Base-by-base conservation (phyloP, 2,329 filamentous ascomycete species). In the Zalaria sp. region DNA sequence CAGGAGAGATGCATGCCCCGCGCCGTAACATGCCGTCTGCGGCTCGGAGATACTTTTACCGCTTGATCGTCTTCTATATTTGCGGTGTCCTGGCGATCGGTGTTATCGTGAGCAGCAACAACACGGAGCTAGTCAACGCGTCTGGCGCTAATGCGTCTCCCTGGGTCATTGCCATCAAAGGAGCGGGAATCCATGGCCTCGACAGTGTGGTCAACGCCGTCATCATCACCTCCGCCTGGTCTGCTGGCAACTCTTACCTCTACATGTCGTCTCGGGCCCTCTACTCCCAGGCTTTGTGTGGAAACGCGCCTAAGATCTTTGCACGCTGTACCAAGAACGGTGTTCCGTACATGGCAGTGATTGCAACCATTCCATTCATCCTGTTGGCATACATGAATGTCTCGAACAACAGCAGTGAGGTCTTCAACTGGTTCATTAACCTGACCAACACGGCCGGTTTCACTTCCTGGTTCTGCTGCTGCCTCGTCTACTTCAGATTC, bases 31-130 rank as follows among this genome's bases (percentile, higher is more conserved):
- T 80, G 6, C 75, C 75, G n/a, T 70, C 63, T 11, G 76, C 75
- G 1, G 71, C 71, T 0, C 65, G 70, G 10, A 65, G 71, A 4
- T 76, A 72, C 54, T 74, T 79, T 56, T 76, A 69, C 54, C 74
- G 76, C 7, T 62, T 79, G 18, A 58, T 77, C 8, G 64, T 77
- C 55, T 77, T 79, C 62, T 79, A 78, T 53, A 62, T 78, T 40
- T 57, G 71, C 4, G 66, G 65, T 3, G 68, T 74, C 1, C 58
- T 79, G 3, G 70, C 71, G n/a, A 77, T 79, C 39, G 71, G 73
- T 32, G 66, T 79, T 27, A 75, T 75, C 40, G 72, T 70, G 46
- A 72, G 72, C 0, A 74, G 66, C 27, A 60, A 75, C 45, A 67
- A 74, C 43, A 46, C 56, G 1, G 60, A 60, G 2, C 63, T 79